A percentile compares a stretch with the other conserved stretches of the same genome.
Conservation (phyloP, 176 grass and related monocot species). For the Cymbopogon citratus region DNA sequence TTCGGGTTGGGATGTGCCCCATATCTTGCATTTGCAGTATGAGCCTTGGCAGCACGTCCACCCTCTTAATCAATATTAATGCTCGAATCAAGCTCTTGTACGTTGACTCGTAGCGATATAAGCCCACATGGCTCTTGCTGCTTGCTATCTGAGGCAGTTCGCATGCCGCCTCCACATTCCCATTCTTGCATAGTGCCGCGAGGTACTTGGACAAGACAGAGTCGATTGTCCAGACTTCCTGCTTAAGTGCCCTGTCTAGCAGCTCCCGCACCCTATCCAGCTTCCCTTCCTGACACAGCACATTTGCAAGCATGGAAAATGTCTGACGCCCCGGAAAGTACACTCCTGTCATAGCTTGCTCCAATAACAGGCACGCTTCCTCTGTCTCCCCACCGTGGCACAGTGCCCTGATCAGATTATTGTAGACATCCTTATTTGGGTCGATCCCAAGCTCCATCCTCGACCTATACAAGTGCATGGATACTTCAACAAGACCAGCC, state of each 20-base stretch:
- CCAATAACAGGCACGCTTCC: constrained; percentile 56
- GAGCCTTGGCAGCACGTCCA: constrained; percentile 66
- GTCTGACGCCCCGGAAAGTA: constrained; percentile 61
- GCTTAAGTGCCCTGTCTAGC: constrained; percentile 64
- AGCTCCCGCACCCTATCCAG: constrained; percentile 65
- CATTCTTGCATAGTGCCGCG: constrained; percentile 68
- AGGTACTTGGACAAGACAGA: constrained; percentile 65
- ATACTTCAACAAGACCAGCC: constrained; percentile 86
- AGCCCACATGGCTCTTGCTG: constrained; percentile 28
- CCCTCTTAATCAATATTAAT: constrained; percentile 51
- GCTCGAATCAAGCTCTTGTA: constrained; percentile 81
- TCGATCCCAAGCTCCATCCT: constrained; percentile 71
- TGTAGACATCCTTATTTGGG: constrained; percentile 55
- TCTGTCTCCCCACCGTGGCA: constrained; percentile 56
- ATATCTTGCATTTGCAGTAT: constrained; percentile 92
- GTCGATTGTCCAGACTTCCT: constrained; percentile 46
- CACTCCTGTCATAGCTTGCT: constrained; percentile 59
- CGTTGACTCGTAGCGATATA: constrained; percentile 65
- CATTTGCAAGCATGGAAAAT: constrained; percentile 64
- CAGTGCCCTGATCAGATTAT: constrained; percentile 66
- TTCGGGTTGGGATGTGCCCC: constrained; percentile 63
- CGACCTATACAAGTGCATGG: constrained; percentile 63
- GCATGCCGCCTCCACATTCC: constrained; percentile 59
- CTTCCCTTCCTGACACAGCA: constrained; percentile 71
- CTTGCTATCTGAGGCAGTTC: constrained; percentile 43